Evolutionary conservation across 257 asterid genomes (phyloP).

Genomic region (Solanum habrochaites): DNA sequence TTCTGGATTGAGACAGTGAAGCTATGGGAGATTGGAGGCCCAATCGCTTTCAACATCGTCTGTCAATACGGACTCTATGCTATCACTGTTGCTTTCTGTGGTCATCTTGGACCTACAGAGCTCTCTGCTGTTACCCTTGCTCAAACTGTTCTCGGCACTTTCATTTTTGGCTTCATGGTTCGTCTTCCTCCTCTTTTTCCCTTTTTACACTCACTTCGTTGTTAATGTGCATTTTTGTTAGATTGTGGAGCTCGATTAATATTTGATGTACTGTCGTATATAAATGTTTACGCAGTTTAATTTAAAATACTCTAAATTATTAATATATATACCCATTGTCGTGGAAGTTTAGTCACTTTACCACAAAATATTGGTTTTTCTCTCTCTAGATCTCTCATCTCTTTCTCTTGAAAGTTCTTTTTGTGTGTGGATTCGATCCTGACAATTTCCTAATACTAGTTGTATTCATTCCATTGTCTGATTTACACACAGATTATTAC

Average conservation of each 20-base stretch:
- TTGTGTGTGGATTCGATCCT: too few relatives aligned
- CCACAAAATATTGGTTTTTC: too few relatives aligned
- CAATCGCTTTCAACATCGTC: conserved; percentile 54
- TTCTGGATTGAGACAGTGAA: conserved; percentile 51
- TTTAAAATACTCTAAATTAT: too few relatives aligned
- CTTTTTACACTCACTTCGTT: not conserved
- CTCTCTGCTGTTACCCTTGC: conserved; percentile 66
- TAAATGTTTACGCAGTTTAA: too few relatives aligned
- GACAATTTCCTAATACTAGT: not conserved
- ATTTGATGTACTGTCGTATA: too few relatives aligned
- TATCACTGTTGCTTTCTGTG: conserved; percentile 50
- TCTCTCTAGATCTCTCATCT: too few relatives aligned
- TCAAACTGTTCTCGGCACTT: conserved; percentile 40
- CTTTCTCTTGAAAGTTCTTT: too few relatives aligned
- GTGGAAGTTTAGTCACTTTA: too few relatives aligned
- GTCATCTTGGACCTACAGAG: conserved; percentile 62
- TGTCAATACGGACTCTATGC: conserved; percentile 43
- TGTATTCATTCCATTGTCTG: not conserved
- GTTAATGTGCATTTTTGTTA: too few relatives aligned
- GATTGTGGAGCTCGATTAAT: too few relatives aligned
- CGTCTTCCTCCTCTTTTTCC: not conserved
- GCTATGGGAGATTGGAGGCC: conserved; percentile 58
- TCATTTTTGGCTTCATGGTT: conserved; percentile 36
- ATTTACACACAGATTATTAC: too few relatives aligned
- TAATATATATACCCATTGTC: too few relatives aligned